Evolutionary conservation across 2,329 filamentous ascomycete species (phyloP), one percentile per base, ranked within the genome.

Genomic region (Trichothecium roseum): DNA sequence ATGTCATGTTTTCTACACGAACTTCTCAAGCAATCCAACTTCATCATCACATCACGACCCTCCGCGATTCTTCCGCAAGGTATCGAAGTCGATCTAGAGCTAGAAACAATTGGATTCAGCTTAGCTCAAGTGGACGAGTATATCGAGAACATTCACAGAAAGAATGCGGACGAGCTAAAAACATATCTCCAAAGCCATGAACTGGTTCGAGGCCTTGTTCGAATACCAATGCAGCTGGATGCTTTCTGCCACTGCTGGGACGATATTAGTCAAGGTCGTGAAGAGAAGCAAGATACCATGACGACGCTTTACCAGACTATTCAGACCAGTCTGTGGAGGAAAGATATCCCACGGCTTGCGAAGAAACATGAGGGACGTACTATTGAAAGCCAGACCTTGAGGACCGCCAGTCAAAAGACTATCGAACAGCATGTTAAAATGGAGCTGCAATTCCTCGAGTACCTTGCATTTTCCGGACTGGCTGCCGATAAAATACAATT

Each of bases 211-310:
- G 49, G 42, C 5, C 51, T 66, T 18, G 49, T 60, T 3, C 57
- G 52, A n/a, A 64, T 66, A 29, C 64, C 62, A 0, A 59, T 66
- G 38, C 60, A 59, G 34, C 46, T 68, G 1, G 63, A 66, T 47
- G 63, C 62, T 2, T 37, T 66, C 17, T 66, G 62, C 38, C 59
- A 47, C 31, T 54, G 35, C 13, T 65, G 59, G 60, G 38, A 50
- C 1, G 39, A 47, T 18, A 35, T 46, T 15, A 12, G 18, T 28
- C 18, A 29, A 24, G 10, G 20, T 10, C 10, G 10, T 3, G 28
- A 31, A 28, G 18, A 18, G 17, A 27, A 22, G 4, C 46, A 42
- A 3, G 32, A 56, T 14, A 62, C 57, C 3, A 64, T 64, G 58
- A 63, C 58, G 1, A 41, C 37, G 26, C 32, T 59, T 8, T 59